phyloP scores from a whole-genome alignment of 805 yeast species.

The Myxozyma sirexii region DNA sequence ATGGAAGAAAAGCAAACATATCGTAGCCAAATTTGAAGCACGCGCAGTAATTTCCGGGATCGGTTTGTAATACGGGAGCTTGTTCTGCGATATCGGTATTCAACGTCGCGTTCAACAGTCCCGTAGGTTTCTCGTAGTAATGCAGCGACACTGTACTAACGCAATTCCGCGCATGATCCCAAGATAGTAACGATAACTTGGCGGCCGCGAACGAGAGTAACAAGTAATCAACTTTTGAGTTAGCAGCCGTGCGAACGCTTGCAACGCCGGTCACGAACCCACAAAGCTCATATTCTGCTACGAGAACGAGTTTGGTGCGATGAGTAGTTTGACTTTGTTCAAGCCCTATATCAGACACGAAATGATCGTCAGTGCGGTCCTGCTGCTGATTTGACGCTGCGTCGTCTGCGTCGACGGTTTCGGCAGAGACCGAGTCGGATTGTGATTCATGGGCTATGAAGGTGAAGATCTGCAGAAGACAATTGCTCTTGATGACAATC shows the following conservation, averaged over 20 bases:
- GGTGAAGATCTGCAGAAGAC: conserved; percentile 64
- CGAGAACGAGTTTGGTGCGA: conserved; percentile 45
- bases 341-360: conserved; percentile 36
- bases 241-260: conserved; percentile 37
- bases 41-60: conserved; percentile 59
- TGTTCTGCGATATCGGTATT: conserved; percentile 34
- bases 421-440: conserved; percentile 28
- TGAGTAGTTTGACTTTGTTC: conserved; percentile 34
- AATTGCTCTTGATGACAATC: conserved; percentile 65
- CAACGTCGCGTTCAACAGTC: conserved; percentile 3
- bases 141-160: conserved; percentile 81
- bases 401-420: neutral
- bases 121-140: conserved; percentile 73
- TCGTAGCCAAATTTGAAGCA: conserved; percentile 60
- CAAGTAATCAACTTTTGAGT: conserved; percentile 57
- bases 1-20: conserved; percentile 70
- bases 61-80: conserved; percentile 56
- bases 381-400: neutral
- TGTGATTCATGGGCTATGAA: conserved; percentile 41
- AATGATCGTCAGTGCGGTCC: conserved; percentile 27
- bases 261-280: conserved; percentile 68
- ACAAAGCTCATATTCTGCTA: conserved; percentile 68
- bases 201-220: conserved; percentile 71
- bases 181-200: conserved; percentile 72
- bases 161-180: conserved; percentile 59